These are phyloP conservation scores for Juglanconis juglandina DNA, from an alignment of 2,329 filamentous ascomycete genomes.

Conservation along the genomic window DNA sequence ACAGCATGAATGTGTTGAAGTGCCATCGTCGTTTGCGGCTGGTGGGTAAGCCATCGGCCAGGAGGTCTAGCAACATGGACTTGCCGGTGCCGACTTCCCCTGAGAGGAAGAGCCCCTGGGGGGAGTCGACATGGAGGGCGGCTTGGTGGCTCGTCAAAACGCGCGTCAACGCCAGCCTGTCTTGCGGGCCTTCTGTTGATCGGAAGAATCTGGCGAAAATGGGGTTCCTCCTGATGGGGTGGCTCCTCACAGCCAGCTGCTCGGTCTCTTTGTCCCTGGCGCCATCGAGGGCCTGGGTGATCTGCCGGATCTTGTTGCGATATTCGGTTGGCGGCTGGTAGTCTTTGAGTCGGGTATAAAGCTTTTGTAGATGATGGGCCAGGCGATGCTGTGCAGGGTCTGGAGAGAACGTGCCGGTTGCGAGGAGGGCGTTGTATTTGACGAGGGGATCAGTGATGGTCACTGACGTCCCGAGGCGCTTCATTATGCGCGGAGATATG, in stretches of 20 bases:
- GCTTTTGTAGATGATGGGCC: slow-evolving; percentile 71
- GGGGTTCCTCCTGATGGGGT: slow-evolving; percentile 57
- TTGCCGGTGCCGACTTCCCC: slow-evolving; percentile 83
- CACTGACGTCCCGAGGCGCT: slow-evolving; percentile 42
- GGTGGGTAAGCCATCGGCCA: slow-evolving; percentile 74
- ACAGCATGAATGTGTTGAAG: slow-evolving; percentile 84
- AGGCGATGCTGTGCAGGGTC: slow-evolving; percentile 71
- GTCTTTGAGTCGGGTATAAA: slow-evolving; percentile 73
- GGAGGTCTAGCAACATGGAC: slow-evolving; percentile 77
- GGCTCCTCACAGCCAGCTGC: slow-evolving; percentile 47
- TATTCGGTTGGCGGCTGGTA: slow-evolving; percentile 73
- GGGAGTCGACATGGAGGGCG: slow-evolving; percentile 68
- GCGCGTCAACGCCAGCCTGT: slow-evolving; percentile 62
- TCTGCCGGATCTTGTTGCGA: slow-evolving; percentile 58
- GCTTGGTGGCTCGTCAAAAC: slow-evolving; percentile 69
- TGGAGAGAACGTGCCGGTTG: slow-evolving; percentile 62
- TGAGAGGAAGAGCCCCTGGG: slow-evolving; percentile 71
- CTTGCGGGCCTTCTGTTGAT: slow-evolving; percentile 48
- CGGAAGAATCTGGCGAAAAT: slow-evolving; percentile 59
- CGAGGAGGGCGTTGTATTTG: slow-evolving; percentile 69
- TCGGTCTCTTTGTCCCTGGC: slow-evolving; percentile 28
- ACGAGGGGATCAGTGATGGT: slow-evolving; percentile 70
- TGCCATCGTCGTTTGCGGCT: slow-evolving; percentile 73
- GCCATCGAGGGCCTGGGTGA: slow-evolving; percentile 47
- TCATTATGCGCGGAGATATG: slow-evolving; percentile 25